Conservation (phyloP, 345 rosid genomes). For the Eucalyptus tenuipes region DNA sequence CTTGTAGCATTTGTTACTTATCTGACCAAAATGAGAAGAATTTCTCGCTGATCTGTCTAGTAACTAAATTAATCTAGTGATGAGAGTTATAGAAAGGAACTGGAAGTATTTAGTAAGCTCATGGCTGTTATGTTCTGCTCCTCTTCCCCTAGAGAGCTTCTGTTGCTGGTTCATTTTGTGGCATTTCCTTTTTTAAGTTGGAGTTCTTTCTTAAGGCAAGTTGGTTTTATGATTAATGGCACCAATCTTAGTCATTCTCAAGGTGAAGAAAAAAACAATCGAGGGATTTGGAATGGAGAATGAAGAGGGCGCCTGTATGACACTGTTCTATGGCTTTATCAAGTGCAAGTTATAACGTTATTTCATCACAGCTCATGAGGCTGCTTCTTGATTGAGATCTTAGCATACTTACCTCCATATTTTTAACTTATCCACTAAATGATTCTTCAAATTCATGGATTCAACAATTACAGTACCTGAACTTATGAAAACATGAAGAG, state of each 20-base stretch:
- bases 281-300: neutral
- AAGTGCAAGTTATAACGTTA: neutral
- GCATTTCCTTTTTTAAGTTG: neutral
- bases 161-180: neutral
- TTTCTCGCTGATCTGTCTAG: neutral
- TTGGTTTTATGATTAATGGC: neutral
- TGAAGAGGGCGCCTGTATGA: neutral
- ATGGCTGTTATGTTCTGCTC: neutral
- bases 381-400: neutral
- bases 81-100: neutral
- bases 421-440: neutral
- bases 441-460: neutral
- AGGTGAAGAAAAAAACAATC: neutral
- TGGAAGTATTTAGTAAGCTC: neutral
- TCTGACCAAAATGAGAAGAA: neutral
- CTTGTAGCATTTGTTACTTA: neutral
- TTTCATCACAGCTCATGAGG: neutral
- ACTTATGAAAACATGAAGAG: neutral
- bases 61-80: neutral
- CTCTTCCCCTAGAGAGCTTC: neutral
- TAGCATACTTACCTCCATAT: neutral
- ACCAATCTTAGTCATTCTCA: neutral
- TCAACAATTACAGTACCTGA: neutral
- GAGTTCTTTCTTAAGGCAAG: neutral
- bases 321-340: neutral